A percentile compares a stretch with the other conserved stretches of the same genome.
phyloP scores from a whole-genome alignment of 1,284 basidiomycete species.

The Trichosporon coremiiforme region DNA sequence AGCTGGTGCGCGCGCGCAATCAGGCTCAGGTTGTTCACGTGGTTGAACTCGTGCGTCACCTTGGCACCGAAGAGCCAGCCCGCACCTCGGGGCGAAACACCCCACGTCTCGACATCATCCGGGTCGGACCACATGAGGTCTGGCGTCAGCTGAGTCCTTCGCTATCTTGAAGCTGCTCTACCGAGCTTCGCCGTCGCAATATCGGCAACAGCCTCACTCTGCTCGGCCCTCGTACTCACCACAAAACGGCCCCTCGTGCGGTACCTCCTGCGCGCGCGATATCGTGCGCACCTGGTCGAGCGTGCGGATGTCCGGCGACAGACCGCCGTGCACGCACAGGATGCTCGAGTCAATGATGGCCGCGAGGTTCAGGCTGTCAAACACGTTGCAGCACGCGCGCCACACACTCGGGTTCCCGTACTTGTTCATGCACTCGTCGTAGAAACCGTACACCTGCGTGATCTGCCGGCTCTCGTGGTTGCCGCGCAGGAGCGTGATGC shows the following conservation, averaged over 20 bases:
- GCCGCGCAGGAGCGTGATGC: constrained; percentile 84
- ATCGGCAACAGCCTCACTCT: too few relatives aligned
- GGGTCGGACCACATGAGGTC: constrained; percentile 99
- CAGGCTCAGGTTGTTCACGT: constrained; percentile 77
- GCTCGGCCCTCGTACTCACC: constrained; percentile 67
- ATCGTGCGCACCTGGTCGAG: constrained; percentile 89
- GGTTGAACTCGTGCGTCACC: constrained; percentile 85
- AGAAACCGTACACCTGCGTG: constrained; percentile 97
- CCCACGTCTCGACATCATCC: constrained; percentile 94
- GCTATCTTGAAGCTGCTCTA: too few relatives aligned
- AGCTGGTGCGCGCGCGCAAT: constrained; percentile 94
- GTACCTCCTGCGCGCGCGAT: constrained; percentile 89
- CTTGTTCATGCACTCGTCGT: constrained; percentile 96
- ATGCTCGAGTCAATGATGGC: constrained; percentile 94
- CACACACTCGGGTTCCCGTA: constrained; percentile 92
- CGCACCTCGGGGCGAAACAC: constrained; percentile 88
- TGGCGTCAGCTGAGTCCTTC: constrained; percentile 54
- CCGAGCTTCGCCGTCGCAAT: too few relatives aligned
- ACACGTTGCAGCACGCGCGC: constrained; percentile 94
- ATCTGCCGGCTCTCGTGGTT: constrained; percentile 97
- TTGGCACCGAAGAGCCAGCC: constrained; percentile 92
- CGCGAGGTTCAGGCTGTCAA: constrained; percentile 90
- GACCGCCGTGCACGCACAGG: constrained; percentile 88
- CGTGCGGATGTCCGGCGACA: constrained; percentile 88
- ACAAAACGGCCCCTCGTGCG: constrained; percentile 95